Evolutionary conservation across 2,329 filamentous ascomycete genomes (phyloP), one percentile per base, ranked within the genome.

Genomic region (Teratosphaeria nubilosa): DNA sequence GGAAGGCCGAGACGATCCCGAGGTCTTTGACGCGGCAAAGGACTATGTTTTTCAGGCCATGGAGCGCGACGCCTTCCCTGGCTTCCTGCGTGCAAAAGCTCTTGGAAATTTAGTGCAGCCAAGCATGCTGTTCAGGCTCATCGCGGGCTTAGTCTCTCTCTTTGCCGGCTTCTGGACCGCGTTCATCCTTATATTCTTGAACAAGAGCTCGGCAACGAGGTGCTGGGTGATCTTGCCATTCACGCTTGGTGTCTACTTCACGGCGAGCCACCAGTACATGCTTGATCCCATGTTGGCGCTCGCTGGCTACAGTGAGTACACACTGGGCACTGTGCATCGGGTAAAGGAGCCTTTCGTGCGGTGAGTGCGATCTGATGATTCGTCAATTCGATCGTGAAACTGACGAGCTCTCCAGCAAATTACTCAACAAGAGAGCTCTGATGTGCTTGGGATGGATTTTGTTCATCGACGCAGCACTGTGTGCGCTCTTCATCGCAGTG

Each of bases 41-140:
- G 94, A 99, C 76, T 99, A 97, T 72, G 94, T 97, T 62, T 99
- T 97, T 74, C 95, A 99, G 75, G 95, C 95, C 34, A 99, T 99
- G 94, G 95, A 99, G 76, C 85, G 95, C 58, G 94, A 99, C 76
- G 94, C 95, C n/a, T 99, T 96, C 72, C 94, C 95, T 0, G 92
- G 92, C 0, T 99, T 99, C 75, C 80, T 99, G 59, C 84, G 92
- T 70, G 90, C 90, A 76, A 97, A 97, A 76, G 94, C 94, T 2
- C 80, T 99, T 25, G 95, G 95, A 60, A 99, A 99, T 69, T 81
- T 99, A 14, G 92, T 99, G 30, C 94, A 92, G 2, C 85, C 92
- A 16, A 95, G 90, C 53, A 86, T 95, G 65, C 84, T 97, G 70
- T 80, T 95, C 65, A 83, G 94, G 56, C 78, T 97, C 55, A 90